Percentiles rank a stretch among this genome's conserved stretches.
Conservation (phyloP, 345 rosid genomes). For the Eucalyptus curtisii region DNA sequence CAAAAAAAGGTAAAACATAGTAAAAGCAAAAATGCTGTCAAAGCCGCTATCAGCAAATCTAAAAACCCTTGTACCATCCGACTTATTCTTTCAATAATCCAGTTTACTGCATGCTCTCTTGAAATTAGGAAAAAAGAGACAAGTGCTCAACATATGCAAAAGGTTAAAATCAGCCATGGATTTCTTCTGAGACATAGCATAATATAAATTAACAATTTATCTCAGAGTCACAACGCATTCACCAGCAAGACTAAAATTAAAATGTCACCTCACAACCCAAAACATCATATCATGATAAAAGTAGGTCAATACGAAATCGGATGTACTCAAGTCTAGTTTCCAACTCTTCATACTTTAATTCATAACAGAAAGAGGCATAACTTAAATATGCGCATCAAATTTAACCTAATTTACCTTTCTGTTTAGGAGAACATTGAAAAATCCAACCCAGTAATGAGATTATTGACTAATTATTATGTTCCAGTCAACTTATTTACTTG, state of each 20-base stretch:
- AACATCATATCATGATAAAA: not conserved
- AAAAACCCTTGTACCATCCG: not conserved
- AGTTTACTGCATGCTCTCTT: not conserved
- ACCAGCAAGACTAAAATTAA: not conserved
- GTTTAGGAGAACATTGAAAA: not conserved
- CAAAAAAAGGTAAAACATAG: not conserved
- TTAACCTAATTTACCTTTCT: not conserved
- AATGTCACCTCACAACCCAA: not conserved
- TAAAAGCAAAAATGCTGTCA: not conserved
- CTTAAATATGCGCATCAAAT: not conserved
- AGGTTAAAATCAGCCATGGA: not conserved
- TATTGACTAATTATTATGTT: not conserved
- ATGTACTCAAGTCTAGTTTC: not conserved
- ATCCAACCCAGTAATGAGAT: not conserved
- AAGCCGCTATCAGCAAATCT: not conserved
- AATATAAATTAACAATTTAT: not conserved
- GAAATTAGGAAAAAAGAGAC: not conserved
- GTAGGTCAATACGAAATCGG: not conserved
- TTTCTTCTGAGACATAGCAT: not conserved
- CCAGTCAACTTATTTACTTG: not conserved
- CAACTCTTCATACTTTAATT: not conserved
- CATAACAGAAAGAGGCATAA: not conserved
- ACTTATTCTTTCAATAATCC: not conserved
- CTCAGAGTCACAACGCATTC: not conserved
- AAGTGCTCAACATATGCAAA: not conserved